Percentiles rank a stretch among this genome's conserved stretches.
phyloP scores from a whole-genome alignment of 75 land plant genomes.

The Larix kaempferi region DNA sequence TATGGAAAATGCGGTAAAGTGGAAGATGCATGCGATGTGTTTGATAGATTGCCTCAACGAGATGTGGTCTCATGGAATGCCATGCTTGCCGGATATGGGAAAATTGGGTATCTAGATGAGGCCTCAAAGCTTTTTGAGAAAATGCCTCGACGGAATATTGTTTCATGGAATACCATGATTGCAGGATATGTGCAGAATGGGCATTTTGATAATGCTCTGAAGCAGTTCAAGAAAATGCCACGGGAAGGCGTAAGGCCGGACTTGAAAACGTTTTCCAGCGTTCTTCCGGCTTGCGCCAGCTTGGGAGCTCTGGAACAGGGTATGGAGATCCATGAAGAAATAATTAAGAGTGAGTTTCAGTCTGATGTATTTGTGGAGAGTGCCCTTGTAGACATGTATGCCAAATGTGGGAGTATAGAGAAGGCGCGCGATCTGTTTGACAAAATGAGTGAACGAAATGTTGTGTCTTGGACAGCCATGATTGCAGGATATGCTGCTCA shows the following conservation, averaged over 20 bases:
- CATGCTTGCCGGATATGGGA: constrained; percentile 43
- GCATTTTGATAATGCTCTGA: neutral
- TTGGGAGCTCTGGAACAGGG: constrained; percentile 27
- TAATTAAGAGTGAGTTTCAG: constrained; percentile 23
- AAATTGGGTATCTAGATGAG: constrained; percentile 18
- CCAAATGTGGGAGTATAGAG: constrained; percentile 34
- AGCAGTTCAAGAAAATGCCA: constrained; percentile 23
- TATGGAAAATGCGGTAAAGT: constrained; percentile 28
- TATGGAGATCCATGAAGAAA: constrained; percentile 21
- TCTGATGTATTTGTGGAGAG: constrained; percentile 21
- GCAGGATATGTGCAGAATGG: constrained; percentile 26
- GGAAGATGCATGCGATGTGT: constrained; percentile 15
- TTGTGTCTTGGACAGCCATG: constrained; percentile 35
- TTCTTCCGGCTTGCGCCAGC: constrained; percentile 26
- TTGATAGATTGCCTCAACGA: constrained; percentile 19
- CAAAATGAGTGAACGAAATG: constrained; percentile 11
- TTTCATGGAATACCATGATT: constrained; percentile 39
- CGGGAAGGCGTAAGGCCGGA: constrained; percentile 13
- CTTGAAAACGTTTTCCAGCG: constrained; percentile 17
- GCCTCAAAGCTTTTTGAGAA: constrained; percentile 21
- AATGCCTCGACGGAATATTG: constrained; percentile 19
- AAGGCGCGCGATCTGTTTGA: constrained; percentile 33
- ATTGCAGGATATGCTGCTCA: constrained; percentile 34
- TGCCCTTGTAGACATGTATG: constrained; percentile 43
- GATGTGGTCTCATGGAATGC: constrained; percentile 34